These are phyloP conservation scores for Coccomyxa sp. DNA, from an alignment of 139 green algal species.

Conservation along the genomic window DNA sequence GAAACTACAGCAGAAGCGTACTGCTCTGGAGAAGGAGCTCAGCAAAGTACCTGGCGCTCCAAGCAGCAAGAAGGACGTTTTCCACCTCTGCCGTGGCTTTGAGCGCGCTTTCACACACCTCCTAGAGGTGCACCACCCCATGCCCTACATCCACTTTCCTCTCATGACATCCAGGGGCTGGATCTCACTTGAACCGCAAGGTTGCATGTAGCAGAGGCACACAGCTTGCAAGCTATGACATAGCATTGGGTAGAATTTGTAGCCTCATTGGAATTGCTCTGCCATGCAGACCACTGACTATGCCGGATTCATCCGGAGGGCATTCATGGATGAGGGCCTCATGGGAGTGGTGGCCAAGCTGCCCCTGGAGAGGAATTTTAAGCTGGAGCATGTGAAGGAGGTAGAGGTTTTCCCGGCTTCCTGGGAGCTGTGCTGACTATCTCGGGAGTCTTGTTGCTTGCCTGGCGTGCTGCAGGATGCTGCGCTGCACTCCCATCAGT, in stretches of 20 bases:
- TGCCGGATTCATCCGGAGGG: constrained; percentile 32
- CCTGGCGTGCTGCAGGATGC: background rate
- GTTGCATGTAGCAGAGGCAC: background rate
- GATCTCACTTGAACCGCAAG: too few relatives aligned
- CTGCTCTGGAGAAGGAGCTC: constrained; percentile 73
- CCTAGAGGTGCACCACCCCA: constrained; percentile 73
- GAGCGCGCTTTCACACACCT: constrained; percentile 72
- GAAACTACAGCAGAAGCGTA: constrained; percentile 54
- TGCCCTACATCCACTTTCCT: too few relatives aligned
- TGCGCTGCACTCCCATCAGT: background rate
- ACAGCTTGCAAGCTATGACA: too few relatives aligned
- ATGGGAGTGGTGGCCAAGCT: constrained; percentile 51
- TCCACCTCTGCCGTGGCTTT: constrained; percentile 86
- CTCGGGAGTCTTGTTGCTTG: too few relatives aligned
- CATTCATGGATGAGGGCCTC: constrained; percentile 22
- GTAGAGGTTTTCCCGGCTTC: too few relatives aligned
- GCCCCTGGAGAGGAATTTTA: constrained; percentile 78
- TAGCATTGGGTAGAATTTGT: background rate
- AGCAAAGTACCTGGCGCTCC: constrained; percentile 62
- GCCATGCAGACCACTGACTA: constrained; percentile 24
- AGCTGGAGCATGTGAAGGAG: constrained; percentile 70
- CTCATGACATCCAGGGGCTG: too few relatives aligned
- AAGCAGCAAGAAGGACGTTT: constrained; percentile 69
- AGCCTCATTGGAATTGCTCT: background rate
- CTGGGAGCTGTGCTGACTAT: background rate